A percentile compares a stretch with the other conserved stretches of the same genome.
These are phyloP conservation scores for Cercospora sesami DNA, from an alignment of 2,329 filamentous ascomycete genomes.

Conservation along the genomic window DNA sequence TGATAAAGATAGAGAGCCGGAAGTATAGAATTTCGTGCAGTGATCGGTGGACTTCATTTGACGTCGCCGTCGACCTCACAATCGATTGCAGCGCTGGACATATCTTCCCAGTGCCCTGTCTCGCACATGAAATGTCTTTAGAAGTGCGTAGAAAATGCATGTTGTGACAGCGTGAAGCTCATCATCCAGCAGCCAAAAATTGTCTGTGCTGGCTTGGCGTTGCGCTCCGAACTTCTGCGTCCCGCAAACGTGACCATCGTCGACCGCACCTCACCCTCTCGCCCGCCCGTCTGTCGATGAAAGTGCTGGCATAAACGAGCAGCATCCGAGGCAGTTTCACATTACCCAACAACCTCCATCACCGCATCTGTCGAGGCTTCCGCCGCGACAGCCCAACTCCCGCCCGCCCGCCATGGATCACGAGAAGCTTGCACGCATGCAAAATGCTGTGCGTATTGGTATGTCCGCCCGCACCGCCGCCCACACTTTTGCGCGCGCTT, in stretches of 20 bases:
- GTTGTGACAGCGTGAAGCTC: not conserved
- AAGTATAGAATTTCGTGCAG: not conserved
- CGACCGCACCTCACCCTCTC: constrained; percentile 10
- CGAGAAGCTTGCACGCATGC: constrained; percentile 45
- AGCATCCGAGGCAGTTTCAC: constrained; percentile 26
- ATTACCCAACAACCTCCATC: not conserved
- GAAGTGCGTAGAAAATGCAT: not conserved
- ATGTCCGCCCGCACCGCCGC: constrained; percentile 41
- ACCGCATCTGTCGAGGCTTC: constrained; percentile 14
- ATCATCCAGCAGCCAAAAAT: not conserved
- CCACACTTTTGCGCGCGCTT: not conserved
- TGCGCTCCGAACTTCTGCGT: constrained; percentile 6
- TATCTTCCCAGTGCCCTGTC: not conserved
- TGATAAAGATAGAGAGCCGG: not conserved
- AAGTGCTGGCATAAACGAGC: constrained; percentile 25
- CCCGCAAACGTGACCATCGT: constrained; percentile 10
- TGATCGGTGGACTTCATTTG: not conserved
- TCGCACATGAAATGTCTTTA: not conserved
- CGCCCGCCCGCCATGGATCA: not conserved
- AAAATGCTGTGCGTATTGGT: constrained; percentile 70
- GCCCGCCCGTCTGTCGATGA: constrained; percentile 27
- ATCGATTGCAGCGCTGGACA: not conserved
- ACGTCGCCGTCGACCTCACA: not conserved
- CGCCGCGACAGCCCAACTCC: constrained; percentile 9
- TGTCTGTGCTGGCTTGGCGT: constrained; percentile 6